A percentile compares a stretch with the other conserved stretches of the same genome.
phyloP scores from a whole-genome alignment of 441 rosid species.

The Populus hybrid region DNA sequence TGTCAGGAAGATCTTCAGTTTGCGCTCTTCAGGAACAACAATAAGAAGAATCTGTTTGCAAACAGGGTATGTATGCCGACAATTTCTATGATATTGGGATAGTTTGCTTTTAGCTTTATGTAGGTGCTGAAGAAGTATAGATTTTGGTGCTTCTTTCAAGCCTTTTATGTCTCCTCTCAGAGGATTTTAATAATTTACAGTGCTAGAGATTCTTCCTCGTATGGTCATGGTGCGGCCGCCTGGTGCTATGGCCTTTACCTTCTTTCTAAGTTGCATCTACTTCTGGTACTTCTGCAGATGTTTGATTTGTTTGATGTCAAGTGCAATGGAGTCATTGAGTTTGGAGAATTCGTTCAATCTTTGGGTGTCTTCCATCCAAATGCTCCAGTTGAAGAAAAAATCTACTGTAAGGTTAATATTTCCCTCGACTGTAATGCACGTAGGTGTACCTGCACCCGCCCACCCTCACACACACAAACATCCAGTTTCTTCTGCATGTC shows the following conservation, averaged over 20 bases:
- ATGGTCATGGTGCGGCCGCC: not conserved
- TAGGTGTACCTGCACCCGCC: not conserved
- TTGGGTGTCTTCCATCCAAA: slow-evolving; percentile 74
- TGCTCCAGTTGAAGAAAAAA: slow-evolving; percentile 61
- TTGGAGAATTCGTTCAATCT: slow-evolving; percentile 86
- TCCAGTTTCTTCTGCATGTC: not conserved
- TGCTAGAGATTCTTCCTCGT: not conserved
- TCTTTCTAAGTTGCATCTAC: slow-evolving; percentile 11
- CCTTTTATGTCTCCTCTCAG: not conserved
- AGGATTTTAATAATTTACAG: not conserved
- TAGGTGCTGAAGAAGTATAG: no score
- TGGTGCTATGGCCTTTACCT: not conserved
- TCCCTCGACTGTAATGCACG: not conserved
- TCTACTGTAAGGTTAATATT: slow-evolving; percentile 46
- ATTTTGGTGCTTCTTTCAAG: no score
- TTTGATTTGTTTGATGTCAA: slow-evolving; percentile 86
- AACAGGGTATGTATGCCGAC: slow-evolving; percentile 56
- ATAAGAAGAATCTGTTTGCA: slow-evolving; percentile 66
- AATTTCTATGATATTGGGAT: not conserved
- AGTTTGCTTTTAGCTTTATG: not conserved
- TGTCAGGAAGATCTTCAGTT: slow-evolving; percentile 82
- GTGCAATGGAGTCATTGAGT: slow-evolving; percentile 83
- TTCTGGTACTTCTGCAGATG: slow-evolving; percentile 37
- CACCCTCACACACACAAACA: no score
- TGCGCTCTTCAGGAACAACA: slow-evolving; percentile 75